Percentiles rank a stretch among this genome's conserved stretches.
These are phyloP conservation scores for Sanghuangporus baumii DNA, from an alignment of 1,284 basidiomycete genomes.

Conservation along the genomic window DNA sequence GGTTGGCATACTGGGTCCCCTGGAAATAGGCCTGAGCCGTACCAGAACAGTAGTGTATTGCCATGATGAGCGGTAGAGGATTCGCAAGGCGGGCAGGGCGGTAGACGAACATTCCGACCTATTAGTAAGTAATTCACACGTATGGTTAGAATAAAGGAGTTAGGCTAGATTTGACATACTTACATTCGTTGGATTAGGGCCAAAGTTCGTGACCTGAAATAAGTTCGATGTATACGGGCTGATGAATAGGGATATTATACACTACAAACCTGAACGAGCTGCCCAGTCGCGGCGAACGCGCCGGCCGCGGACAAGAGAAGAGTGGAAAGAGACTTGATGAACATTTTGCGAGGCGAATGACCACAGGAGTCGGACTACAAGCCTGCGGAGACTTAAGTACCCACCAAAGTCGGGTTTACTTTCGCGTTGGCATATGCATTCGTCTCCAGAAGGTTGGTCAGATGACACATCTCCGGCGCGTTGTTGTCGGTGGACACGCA, in stretches of 20 bases:
- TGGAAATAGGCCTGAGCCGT: slow-evolving; percentile 47
- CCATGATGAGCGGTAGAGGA: slow-evolving; percentile 43
- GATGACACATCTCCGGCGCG: neutral
- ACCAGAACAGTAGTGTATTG: slow-evolving; percentile 47
- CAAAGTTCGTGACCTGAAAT: neutral
- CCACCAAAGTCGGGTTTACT: neutral
- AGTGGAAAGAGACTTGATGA: neutral
- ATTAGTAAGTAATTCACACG: slow-evolving; percentile 47
- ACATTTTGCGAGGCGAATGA: neutral
- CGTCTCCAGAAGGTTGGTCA: neutral
- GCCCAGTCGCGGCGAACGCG: neutral
- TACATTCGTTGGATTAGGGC: neutral
- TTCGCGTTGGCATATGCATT: neutral
- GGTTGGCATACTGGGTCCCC: slow-evolving; percentile 41
- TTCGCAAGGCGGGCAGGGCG: slow-evolving; percentile 36
- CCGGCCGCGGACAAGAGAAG: neutral
- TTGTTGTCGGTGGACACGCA: neutral
- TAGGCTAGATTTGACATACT: neutral
- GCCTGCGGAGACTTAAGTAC: neutral
- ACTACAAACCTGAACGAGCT: slow-evolving; percentile 13
- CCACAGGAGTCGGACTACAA: neutral
- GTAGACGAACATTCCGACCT: slow-evolving; percentile 37
- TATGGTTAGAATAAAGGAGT: slow-evolving; percentile 19
- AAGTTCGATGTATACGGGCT: neutral
- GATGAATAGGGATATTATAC: neutral